phyloP scores from a whole-genome alignment of 192 early-diverging fungal species.

The Coemansia interrupta region DNA sequence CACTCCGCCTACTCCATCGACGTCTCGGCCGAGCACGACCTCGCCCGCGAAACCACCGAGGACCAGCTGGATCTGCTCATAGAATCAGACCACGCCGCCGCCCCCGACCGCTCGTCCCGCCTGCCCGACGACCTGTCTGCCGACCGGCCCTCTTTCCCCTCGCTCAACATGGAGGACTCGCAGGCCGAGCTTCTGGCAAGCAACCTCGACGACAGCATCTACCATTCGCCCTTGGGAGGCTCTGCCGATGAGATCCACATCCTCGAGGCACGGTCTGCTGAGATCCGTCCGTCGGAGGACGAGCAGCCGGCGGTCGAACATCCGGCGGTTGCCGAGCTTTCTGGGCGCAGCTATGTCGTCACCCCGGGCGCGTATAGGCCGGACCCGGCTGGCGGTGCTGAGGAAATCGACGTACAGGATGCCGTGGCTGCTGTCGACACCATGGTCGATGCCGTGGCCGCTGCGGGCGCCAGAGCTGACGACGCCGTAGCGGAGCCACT shows the following conservation, averaged over 20 bases:
- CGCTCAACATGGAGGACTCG: slow-evolving; percentile 41
- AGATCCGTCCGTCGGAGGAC: slow-evolving; percentile 1
- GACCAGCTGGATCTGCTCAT: slow-evolving; percentile 7
- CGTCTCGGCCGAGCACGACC: neutral
- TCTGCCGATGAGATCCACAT: slow-evolving; percentile 27
- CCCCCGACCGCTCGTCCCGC: slow-evolving; percentile 11
- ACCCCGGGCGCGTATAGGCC: slow-evolving; percentile 36
- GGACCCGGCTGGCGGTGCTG: neutral
- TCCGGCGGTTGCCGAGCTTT: too few relatives aligned
- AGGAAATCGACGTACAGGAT: slow-evolving; percentile 12
- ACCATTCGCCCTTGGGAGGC: slow-evolving; percentile 13
- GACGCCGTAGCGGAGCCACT: too few relatives aligned
- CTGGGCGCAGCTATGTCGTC: slow-evolving; percentile 20
- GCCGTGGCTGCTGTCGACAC: slow-evolving; percentile 13
- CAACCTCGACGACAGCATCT: slow-evolving; percentile 45
- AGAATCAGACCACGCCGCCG: neutral
- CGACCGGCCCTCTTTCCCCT: neutral
- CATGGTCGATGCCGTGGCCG: neutral
- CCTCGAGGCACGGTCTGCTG: slow-evolving; percentile 9
- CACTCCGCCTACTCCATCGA: slow-evolving; percentile 14
- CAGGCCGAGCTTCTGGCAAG: slow-evolving; percentile 43
- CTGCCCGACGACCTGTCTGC: slow-evolving; percentile 4
- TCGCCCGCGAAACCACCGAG: slow-evolving; percentile 16
- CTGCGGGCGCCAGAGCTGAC: too few relatives aligned
- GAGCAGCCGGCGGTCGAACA: neutral